Evolutionary conservation across 2,329 filamentous ascomycete species (phyloP).

Genomic region (Venturiaceae sp.): DNA sequence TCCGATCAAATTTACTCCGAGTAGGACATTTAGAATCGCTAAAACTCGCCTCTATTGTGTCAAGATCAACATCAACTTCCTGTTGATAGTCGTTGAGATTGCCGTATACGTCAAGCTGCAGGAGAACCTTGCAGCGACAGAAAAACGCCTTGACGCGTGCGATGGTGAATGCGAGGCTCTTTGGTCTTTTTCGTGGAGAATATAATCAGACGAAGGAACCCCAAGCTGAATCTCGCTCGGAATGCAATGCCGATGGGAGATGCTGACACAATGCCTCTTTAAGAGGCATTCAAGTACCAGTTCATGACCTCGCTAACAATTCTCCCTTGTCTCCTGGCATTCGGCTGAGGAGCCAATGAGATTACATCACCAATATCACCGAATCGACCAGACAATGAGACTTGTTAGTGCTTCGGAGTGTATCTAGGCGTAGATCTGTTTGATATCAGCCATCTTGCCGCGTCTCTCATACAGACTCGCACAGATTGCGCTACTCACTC

Average conservation of each 20-base stretch:
- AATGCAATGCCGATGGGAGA: not conserved
- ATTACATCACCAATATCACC: too few relatives aligned
- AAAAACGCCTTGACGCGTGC: not conserved
- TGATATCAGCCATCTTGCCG: not conserved
- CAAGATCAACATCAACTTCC: too few relatives aligned
- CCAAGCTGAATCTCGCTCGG: not conserved
- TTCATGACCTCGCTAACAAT: not conserved
- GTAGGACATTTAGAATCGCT: not conserved
- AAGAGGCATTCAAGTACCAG: too few relatives aligned
- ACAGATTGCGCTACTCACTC: not conserved
- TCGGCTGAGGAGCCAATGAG: not conserved
- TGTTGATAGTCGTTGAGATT: not conserved
- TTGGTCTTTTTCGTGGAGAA: not conserved
- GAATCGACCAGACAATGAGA: too few relatives aligned
- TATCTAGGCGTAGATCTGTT: too few relatives aligned
- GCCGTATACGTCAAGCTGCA: not conserved
- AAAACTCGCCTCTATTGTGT: not conserved
- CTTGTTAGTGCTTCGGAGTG: not conserved
- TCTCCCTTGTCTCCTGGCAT: not conserved
- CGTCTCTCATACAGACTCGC: not conserved
- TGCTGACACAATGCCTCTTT: not conserved
- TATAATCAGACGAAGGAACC: not conserved
- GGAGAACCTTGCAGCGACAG: not conserved
- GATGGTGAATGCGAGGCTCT: not conserved
- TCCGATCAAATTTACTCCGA: not conserved